A percentile compares a stretch with the other conserved stretches of the same genome.
These are phyloP conservation scores for Stramenopiles sp. DNA, from an alignment of 352 stramenopile genomes.

Conservation along the genomic window DNA sequence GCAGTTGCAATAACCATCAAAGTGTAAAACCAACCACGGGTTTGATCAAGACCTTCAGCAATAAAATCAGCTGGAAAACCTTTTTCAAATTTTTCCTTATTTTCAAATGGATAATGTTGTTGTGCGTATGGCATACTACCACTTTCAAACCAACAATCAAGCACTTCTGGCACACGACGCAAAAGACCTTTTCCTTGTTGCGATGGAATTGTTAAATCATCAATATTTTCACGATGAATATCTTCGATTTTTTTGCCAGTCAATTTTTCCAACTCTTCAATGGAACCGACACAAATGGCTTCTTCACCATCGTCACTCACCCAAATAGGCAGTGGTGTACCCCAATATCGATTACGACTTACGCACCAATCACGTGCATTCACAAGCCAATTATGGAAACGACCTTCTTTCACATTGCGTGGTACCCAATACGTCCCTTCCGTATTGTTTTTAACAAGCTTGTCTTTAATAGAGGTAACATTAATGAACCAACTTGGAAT, in stretches of 20 bases:
- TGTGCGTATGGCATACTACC: constrained; percentile 98
- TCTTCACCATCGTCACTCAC: constrained; percentile 89
- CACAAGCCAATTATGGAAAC: constrained; percentile 98
- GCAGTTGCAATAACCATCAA: constrained; percentile 96
- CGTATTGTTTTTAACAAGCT: constrained; percentile 61
- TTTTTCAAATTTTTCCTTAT: constrained; percentile 79
- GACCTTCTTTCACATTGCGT: constrained; percentile 86
- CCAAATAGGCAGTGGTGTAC: constrained; percentile 96
- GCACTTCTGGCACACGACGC: constrained; percentile 66
- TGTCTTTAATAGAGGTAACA: constrained; percentile 90
- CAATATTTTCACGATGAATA: constrained; percentile 93
- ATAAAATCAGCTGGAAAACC: constrained; percentile 97
- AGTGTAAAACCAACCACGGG: constrained; percentile 99
- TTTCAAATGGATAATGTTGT: constrained; percentile 98
- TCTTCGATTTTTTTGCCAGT: constrained; percentile 68
- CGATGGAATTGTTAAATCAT: constrained; percentile 90
- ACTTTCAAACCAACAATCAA: constrained; percentile 99
- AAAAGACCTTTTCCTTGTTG: constrained; percentile 53
- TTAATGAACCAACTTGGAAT: constrained; percentile 98
- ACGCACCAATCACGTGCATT: constrained; percentile 98
- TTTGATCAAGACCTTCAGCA: constrained; percentile 97
- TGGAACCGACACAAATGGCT: constrained; percentile 85
- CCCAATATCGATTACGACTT: constrained; percentile 94
- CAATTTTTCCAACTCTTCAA: constrained; percentile 82
- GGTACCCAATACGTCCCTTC: constrained; percentile 55